Conservation (phyloP, 1,284 basidiomycete species). For the Ganoderma lucidum region DNA sequence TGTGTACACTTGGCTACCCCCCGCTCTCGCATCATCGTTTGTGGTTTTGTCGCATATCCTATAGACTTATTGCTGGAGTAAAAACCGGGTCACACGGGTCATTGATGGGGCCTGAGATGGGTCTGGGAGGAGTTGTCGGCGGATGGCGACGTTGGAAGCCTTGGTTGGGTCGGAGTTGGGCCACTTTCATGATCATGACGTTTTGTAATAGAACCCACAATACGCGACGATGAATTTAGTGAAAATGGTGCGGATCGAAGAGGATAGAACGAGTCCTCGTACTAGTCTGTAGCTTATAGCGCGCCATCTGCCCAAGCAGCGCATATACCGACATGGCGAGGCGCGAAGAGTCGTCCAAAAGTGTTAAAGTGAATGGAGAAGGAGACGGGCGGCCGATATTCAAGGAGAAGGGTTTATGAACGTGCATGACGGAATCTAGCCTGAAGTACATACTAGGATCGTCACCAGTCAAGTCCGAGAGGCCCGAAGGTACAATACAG, state of each 20-base stretch:
- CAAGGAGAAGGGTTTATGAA: too few relatives aligned
- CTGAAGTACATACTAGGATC: too few relatives aligned
- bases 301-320: too few relatives aligned
- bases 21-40: slow-evolving; percentile 24
- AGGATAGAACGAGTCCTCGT: background rate
- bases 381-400: too few relatives aligned
- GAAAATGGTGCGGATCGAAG: background rate
- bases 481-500: too few relatives aligned
- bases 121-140: background rate
- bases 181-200: slow-evolving; percentile 27
- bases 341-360: too few relatives aligned
- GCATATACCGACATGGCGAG: too few relatives aligned
- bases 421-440: too few relatives aligned
- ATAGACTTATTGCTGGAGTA: slow-evolving; percentile 27
- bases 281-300: too few relatives aligned
- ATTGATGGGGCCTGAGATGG: background rate
- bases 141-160: background rate
- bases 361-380: too few relatives aligned
- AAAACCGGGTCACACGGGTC: slow-evolving; percentile 15
- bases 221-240: slow-evolving; percentile 21
- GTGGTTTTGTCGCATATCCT: slow-evolving; percentile 26
- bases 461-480: too few relatives aligned
- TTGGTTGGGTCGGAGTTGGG: background rate
- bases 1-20: slow-evolving; percentile 27
- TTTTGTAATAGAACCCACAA: slow-evolving; percentile 21